Conservation (phyloP, 352 stramenopile species). For the Pythium vanterpoolii region DNA sequence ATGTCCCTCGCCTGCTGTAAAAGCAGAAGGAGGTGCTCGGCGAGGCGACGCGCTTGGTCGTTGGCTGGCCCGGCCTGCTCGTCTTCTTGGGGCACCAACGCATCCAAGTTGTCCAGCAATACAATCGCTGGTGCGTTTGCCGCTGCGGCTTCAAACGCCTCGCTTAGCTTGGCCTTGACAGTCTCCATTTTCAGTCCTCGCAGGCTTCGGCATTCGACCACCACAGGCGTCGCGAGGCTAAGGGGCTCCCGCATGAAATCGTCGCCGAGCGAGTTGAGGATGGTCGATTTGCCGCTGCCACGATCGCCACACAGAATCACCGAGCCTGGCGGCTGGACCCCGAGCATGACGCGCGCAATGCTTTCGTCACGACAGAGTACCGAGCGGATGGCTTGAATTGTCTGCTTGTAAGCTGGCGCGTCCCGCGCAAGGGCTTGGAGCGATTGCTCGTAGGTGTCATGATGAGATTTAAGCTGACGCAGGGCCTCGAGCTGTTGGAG, state of each 20-base stretch:
- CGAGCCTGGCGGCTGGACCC: slow-evolving; percentile 52
- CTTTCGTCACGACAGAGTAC: slow-evolving; percentile 50
- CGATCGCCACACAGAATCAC: slow-evolving; percentile 69
- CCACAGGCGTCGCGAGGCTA: slow-evolving; percentile 41
- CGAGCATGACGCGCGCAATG: slow-evolving; percentile 53
- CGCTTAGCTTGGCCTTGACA: slow-evolving; percentile 62
- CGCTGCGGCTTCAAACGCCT: slow-evolving; percentile 50
- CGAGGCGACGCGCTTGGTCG: slow-evolving; percentile 85
- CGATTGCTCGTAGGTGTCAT: slow-evolving; percentile 4
- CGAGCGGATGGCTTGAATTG: slow-evolving; percentile 44
- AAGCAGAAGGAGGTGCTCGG: slow-evolving; percentile 63
- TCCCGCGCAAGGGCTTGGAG: slow-evolving; percentile 35
- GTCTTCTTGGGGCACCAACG: slow-evolving; percentile 73
- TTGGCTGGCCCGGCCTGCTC: slow-evolving; percentile 69
- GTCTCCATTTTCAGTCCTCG: slow-evolving; percentile 85
- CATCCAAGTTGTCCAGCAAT: slow-evolving; percentile 83
- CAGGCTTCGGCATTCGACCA: slow-evolving; percentile 66
- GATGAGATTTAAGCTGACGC: neutral
- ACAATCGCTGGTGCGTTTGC: slow-evolving; percentile 56
- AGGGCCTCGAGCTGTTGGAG: slow-evolving; percentile 2
- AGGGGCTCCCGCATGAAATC: slow-evolving; percentile 30
- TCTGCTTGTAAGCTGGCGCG: slow-evolving; percentile 38
- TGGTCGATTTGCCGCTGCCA: slow-evolving; percentile 77
- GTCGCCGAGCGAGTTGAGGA: slow-evolving; percentile 47
- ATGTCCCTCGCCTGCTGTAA: slow-evolving; percentile 47